phyloP scores from a whole-genome alignment of 73 alveolate species.

The Paramecium pentaurelia region DNA sequence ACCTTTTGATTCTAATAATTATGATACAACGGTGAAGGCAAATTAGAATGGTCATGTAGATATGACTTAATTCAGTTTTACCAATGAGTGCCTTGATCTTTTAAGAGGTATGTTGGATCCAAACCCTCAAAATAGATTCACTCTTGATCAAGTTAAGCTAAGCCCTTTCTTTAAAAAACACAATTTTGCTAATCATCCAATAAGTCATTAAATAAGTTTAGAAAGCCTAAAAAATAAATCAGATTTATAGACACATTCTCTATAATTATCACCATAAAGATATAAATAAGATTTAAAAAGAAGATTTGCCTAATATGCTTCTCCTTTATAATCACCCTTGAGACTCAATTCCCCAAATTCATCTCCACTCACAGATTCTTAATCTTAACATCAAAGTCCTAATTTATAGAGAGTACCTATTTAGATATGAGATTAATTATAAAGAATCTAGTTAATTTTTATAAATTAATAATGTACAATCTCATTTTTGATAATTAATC shows the following conservation, averaged over 20 bases:
- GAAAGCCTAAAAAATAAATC: neutral
- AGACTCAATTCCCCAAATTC: neutral
- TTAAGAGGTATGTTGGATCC: constrained; percentile 9
- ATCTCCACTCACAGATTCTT: neutral
- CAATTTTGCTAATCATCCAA: neutral
- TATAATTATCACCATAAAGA: neutral
- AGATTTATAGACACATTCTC: neutral
- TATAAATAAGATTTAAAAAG: neutral
- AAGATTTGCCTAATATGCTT: neutral
- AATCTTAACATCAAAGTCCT: neutral
- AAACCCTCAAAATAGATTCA: constrained; percentile 16
- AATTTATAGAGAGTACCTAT: neutral
- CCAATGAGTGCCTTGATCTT: neutral
- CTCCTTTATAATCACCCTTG: neutral
- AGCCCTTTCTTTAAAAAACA: neutral
- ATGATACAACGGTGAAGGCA: neutral
- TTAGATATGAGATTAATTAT: neutral
- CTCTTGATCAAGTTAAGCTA: neutral
- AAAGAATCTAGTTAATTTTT: neutral
- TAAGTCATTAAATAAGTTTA: neutral
- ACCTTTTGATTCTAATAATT: constrained; percentile 61
- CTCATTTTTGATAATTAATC: neutral
- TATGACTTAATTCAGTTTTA: neutral
- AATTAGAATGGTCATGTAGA: neutral
- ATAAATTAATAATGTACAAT: neutral